These are phyloP conservation scores for Colletotrichum filicis DNA, from an alignment of 2,329 filamentous ascomycete species.

Conservation along the genomic window DNA sequence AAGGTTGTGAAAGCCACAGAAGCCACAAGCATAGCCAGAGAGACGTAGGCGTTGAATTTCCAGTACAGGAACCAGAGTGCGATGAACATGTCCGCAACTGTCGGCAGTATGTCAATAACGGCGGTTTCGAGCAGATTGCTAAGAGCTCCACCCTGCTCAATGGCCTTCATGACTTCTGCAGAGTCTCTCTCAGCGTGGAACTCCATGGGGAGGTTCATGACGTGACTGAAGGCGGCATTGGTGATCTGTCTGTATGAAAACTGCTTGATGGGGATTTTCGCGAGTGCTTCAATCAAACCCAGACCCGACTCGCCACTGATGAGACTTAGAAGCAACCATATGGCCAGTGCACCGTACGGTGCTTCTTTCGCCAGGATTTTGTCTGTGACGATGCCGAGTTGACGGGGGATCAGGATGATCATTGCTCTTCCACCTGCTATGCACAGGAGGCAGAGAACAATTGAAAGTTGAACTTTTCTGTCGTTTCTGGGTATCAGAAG, in stretches of 20 bases:
- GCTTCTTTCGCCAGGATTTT: slow-evolving; percentile 38
- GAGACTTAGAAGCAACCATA: slow-evolving; percentile 19
- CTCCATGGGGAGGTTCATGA: slow-evolving; percentile 76
- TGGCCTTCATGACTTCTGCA: slow-evolving; percentile 71
- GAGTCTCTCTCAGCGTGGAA: slow-evolving; percentile 75
- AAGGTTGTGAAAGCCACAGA: slow-evolving; percentile 36
- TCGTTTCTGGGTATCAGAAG: slow-evolving; percentile 45
- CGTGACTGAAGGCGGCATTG: slow-evolving; percentile 71
- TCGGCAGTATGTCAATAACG: slow-evolving; percentile 70
- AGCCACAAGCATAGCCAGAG: slow-evolving; percentile 47
- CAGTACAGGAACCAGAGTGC: slow-evolving; percentile 70
- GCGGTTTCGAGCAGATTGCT: slow-evolving; percentile 69
- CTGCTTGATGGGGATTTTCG: slow-evolving; percentile 48
- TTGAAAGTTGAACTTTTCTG: slow-evolving; percentile 43
- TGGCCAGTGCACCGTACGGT: slow-evolving; percentile 2
- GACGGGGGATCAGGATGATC: slow-evolving; percentile 45
- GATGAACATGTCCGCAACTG: slow-evolving; percentile 69
- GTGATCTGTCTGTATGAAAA: slow-evolving; percentile 64
- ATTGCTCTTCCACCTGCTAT: slow-evolving; percentile 40
- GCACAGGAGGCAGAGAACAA: slow-evolving; percentile 40
- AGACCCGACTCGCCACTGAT: slow-evolving; percentile 12
- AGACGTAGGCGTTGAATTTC: slow-evolving; percentile 71
- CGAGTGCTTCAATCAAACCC: slow-evolving; percentile 38
- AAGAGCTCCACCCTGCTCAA: slow-evolving; percentile 71
- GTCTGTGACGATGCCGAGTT: slow-evolving; percentile 46